phyloP scores from a whole-genome alignment of 169 alveolate species.

The Plasmodium cynomolgi region DNA sequence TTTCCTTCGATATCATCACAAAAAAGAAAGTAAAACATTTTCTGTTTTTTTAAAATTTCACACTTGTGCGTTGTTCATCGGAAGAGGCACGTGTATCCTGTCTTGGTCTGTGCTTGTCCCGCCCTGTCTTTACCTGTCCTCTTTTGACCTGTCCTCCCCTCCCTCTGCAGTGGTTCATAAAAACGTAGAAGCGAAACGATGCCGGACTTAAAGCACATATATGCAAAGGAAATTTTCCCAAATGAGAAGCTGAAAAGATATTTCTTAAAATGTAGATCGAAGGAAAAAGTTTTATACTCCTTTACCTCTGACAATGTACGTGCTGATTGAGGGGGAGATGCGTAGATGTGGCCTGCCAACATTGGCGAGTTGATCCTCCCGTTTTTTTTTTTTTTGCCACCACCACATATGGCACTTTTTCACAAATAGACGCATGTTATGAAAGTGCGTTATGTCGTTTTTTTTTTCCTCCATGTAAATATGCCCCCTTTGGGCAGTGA shows the following conservation, averaged over 20 bases:
- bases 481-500: background rate
- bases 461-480: background rate
- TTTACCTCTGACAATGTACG: constrained; percentile 68
- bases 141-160: background rate
- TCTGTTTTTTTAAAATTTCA: background rate
- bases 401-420: background rate
- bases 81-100: background rate
- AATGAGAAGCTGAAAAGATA: constrained; percentile 44
- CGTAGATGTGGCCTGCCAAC: background rate
- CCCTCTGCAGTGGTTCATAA: background rate
- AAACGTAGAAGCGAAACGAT: background rate
- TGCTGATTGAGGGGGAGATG: background rate
- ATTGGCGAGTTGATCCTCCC: background rate
- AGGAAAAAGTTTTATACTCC: constrained; percentile 63
- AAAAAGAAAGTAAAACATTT: background rate
- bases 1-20: background rate
- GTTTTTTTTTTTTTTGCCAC: background rate
- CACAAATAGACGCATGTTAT: background rate
- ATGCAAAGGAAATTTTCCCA: constrained; percentile 41
- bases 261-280: constrained; percentile 69
- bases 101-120: too few relatives aligned
- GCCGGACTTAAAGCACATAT: constrained; percentile 49
- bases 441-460: background rate
- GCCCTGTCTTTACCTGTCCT: background rate
- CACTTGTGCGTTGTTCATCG: background rate